phyloP scores from a whole-genome alignment of 1,284 basidiomycete genomes.

The Abortiporus biennis region DNA sequence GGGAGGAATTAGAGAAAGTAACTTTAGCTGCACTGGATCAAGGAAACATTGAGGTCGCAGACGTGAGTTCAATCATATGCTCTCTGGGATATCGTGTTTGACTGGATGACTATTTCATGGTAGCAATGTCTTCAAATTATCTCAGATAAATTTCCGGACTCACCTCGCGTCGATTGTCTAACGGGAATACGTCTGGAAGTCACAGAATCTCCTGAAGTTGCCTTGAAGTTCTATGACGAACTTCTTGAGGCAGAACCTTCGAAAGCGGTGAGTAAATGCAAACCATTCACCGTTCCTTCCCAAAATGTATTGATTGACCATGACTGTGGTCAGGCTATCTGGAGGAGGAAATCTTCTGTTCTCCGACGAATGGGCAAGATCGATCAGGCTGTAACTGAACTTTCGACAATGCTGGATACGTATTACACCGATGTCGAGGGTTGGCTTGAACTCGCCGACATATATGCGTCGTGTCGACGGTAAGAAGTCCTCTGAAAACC shows the following conservation, averaged over 20 bases:
- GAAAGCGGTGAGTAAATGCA: slow-evolving; percentile 57
- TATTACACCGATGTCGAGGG: slow-evolving; percentile 91
- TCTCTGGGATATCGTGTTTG: slow-evolving; percentile 12
- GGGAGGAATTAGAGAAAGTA: slow-evolving; percentile 87
- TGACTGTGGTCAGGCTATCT: slow-evolving; percentile 49
- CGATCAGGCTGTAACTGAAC: slow-evolving; percentile 66
- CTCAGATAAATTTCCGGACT: slow-evolving; percentile 69
- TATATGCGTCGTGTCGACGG: slow-evolving; percentile 79
- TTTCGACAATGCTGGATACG: slow-evolving; percentile 82
- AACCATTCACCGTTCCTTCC: not conserved
- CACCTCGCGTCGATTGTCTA: slow-evolving; percentile 81
- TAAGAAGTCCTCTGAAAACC: slow-evolving; percentile 31
- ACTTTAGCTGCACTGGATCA: slow-evolving; percentile 84
- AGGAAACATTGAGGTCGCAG: slow-evolving; percentile 73
- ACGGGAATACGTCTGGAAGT: slow-evolving; percentile 85
- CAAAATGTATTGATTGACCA: not conserved
- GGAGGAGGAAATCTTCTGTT: slow-evolving; percentile 82
- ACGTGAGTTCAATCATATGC: slow-evolving; percentile 50
- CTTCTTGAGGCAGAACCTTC: slow-evolving; percentile 67
- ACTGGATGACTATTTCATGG: slow-evolving; percentile 2
- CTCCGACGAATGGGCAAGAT: slow-evolving; percentile 53
- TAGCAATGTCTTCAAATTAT: slow-evolving; percentile 69
- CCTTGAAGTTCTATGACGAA: slow-evolving; percentile 64
- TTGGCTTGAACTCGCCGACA: slow-evolving; percentile 91
- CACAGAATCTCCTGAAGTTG: slow-evolving; percentile 53